phyloP scores from a whole-genome alignment of 2,329 filamentous ascomycete species.

The Aspergillus costaricaensis region DNA sequence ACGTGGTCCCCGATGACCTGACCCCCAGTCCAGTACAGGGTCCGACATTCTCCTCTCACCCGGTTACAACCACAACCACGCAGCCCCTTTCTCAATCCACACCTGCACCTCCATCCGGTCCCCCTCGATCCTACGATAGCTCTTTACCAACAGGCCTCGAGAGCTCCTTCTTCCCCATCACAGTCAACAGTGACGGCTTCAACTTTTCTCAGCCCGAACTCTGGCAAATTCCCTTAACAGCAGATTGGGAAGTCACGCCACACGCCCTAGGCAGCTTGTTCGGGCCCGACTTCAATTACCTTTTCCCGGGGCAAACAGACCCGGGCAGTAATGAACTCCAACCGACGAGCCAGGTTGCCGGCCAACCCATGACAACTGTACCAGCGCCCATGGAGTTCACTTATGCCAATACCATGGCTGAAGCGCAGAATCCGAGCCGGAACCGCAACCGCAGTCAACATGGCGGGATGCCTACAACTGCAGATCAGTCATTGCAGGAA shows the following conservation, averaged over 20 bases:
- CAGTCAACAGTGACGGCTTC: slow-evolving; percentile 10
- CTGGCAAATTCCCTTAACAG: slow-evolving; percentile 86
- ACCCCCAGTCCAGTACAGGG: slow-evolving; percentile 7
- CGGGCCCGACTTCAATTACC: slow-evolving; percentile 9
- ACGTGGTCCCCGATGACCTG: slow-evolving; percentile 34
- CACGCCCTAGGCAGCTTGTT: slow-evolving; percentile 31
- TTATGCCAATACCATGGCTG: neutral
- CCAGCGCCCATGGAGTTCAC: neutral
- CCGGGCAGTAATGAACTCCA: neutral
- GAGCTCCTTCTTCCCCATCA: slow-evolving; percentile 7
- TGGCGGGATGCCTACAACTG: neutral
- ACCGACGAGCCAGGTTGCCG: neutral
- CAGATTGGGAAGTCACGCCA: slow-evolving; percentile 70
- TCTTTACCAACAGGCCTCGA: neutral
- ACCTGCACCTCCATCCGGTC: neutral
- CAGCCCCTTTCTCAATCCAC: slow-evolving; percentile 3
- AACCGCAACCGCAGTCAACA: neutral
- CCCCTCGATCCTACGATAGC: neutral
- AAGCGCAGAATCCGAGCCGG: neutral
- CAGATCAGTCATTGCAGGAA: neutral
- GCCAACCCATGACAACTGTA: neutral
- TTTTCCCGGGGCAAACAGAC: neutral
- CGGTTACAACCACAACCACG: neutral
- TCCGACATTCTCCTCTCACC: neutral
- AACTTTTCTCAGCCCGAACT: slow-evolving; percentile 57